Evolutionary conservation across 164 flowering plant species (phyloP), one percentile per base, ranked within the genome.

Genomic region (Vitis labrusca): DNA sequence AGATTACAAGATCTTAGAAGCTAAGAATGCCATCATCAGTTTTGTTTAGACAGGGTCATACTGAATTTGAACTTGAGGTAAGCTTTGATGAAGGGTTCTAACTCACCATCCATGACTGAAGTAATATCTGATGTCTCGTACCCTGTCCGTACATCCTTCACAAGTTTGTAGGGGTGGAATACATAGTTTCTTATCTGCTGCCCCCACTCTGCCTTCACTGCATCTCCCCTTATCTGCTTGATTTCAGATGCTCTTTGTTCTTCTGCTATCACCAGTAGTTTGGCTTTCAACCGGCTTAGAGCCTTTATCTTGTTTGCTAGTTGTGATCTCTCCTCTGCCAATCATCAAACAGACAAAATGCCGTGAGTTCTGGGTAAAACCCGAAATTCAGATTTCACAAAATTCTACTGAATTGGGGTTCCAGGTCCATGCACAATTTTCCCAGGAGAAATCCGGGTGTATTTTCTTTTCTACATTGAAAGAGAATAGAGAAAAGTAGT

Each of bases 161-260:
- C 99, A 3, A 96, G 91, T 78, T 96, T 96, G 89, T 96, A 96
- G 0, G 99, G 99, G 82, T 96, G 99, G 75, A 96, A 96, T 9
- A 96, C 97, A 56, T 96, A 96, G 73, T 93, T 93, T 16, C 99
- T 72, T 61, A 96, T 96, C 79, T 96, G 99, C 76, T 93, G 98
- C 1, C 99, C 99, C 97, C 97, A 96, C 55, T 93, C 99, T 0
- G 99, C 99, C 76, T 93, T 96, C 62, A 93, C 99, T 17, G 81
- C 85, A 77, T 93, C 97, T 64, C 99, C 98, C 58, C 88, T 83
- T 67, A 96, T 93, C 64, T 93, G 91, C 83, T 90, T 96, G 75
- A 96, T 89, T 75, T 96, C 99, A 1, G 95, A 80, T 15, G 99
- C 99, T 16, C 99, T 79, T 77, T 96, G 99, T 78, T 96, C 99